Conservation (phyloP, 257 asterid species). For the Solanum phureja region DNA sequence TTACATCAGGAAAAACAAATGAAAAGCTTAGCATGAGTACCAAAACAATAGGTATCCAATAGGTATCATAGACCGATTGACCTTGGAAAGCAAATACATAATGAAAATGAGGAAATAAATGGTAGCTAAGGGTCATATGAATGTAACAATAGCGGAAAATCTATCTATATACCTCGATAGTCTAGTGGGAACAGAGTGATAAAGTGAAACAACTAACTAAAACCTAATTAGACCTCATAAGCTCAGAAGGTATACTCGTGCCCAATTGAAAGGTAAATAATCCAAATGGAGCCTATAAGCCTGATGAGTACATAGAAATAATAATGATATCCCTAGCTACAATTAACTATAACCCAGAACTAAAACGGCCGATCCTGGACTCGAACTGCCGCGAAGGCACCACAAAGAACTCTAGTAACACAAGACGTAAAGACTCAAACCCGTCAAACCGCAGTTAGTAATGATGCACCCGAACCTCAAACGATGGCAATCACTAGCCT, state of each 20-base stretch:
- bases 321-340: background rate
- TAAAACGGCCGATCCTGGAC: no score
- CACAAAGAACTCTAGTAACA: no score
- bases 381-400: no score
- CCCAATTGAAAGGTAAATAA: background rate
- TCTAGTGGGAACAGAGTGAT: no score
- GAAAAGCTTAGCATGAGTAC: background rate
- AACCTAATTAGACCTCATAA: background rate
- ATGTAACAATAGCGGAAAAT: rapidly evolving
- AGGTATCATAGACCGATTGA: background rate
- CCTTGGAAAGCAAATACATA: background rate
- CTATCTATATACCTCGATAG: no score
- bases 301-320: background rate
- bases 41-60: background rate
- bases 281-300: background rate
- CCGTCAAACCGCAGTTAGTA: no score
- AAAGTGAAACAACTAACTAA: background rate
- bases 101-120: background rate
- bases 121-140: background rate
- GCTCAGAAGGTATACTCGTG: no score
- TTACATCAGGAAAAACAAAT: background rate
- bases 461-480: no score
- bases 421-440: no score
- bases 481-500: no score
- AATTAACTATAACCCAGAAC: no score